Evolutionary conservation across 169 alveolate genomes (phyloP).

Genomic region (Plasmodium vinckei): DNA sequence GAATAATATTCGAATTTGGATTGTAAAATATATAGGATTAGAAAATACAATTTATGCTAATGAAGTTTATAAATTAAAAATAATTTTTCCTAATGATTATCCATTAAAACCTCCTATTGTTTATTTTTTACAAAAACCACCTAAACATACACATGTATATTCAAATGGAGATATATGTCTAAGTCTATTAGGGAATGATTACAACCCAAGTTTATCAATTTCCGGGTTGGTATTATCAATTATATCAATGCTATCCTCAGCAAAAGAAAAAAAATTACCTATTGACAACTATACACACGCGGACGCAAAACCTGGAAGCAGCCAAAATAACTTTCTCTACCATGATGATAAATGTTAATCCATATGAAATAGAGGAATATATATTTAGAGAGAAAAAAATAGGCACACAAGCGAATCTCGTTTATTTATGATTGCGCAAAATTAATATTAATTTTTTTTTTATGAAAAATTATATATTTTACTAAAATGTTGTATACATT

Average conservation of each 20-base stretch:
- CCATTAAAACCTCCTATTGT: slow-evolving; percentile 90
- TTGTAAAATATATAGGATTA: slow-evolving; percentile 83
- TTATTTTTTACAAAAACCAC: slow-evolving; percentile 87
- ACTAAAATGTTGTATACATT: too few species aligned
- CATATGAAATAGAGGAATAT: background rate
- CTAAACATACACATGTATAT: slow-evolving; percentile 89
- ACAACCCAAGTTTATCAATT: slow-evolving; percentile 87
- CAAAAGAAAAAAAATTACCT: slow-evolving; percentile 87
- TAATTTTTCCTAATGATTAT: slow-evolving; percentile 87
- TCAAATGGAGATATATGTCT: slow-evolving; percentile 90
- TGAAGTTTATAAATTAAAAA: slow-evolving; percentile 85
- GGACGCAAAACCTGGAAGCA: slow-evolving; percentile 75
- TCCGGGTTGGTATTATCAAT: slow-evolving; percentile 85
- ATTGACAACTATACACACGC: slow-evolving; percentile 83
- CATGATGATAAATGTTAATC: slow-evolving; percentile 71
- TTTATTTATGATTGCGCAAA: too few species aligned
- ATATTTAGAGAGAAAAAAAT: background rate
- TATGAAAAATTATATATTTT: too few species aligned
- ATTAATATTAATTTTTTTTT: too few species aligned
- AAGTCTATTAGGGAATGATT: slow-evolving; percentile 88
- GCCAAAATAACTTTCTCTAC: slow-evolving; percentile 64
- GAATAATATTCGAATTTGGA: slow-evolving; percentile 85
- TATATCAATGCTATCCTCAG: slow-evolving; percentile 88
- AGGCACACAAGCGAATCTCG: background rate
- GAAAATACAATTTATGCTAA: slow-evolving; percentile 86